Conservation (phyloP, 495 filamentous ascomycete species). For the Penicillium macrosclerotiorum region DNA sequence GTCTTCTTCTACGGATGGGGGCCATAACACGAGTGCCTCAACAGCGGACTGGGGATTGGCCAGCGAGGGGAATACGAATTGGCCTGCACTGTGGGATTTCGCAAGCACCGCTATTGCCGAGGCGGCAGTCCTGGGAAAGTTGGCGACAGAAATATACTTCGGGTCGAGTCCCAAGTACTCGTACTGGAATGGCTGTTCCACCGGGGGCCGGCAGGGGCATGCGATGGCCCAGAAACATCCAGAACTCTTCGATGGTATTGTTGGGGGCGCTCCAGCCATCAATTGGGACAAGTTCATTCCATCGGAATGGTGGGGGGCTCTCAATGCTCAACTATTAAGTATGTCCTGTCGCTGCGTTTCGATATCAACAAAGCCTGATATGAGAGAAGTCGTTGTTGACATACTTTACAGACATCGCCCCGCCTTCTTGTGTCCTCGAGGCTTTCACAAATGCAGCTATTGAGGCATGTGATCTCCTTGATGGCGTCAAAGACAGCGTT, state of each 20-base stretch:
- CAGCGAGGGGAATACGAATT: conserved; percentile 41
- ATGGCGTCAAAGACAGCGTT: conserved; percentile 58
- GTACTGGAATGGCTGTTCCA: conserved; percentile 50
- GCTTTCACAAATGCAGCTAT: conserved; percentile 41
- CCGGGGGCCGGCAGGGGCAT: conserved; percentile 48
- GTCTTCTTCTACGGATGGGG: conserved; percentile 38
- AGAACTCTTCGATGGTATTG: conserved; percentile 57
- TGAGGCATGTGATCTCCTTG: conserved; percentile 46
- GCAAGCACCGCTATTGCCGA: conserved; percentile 37
- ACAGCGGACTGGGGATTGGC: conserved; percentile 36
- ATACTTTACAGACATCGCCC: conserved; percentile 24
- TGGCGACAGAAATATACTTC: conserved; percentile 14
- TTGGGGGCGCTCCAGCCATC: conserved; percentile 49
- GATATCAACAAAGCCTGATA: no score
- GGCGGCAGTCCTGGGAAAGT: conserved; percentile 22
- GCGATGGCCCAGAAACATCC: conserved; percentile 42
- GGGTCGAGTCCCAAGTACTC: conserved; percentile 23
- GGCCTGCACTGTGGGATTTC: conserved; percentile 37
- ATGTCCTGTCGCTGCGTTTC: neutral
- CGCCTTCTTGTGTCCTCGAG: conserved; percentile 44
- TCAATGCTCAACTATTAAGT: conserved; percentile 30
- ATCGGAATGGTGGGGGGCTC: conserved; percentile 14
- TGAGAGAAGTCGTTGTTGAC: no score
- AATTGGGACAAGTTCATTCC: conserved; percentile 37
- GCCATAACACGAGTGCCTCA: neutral